These are phyloP conservation scores for Geoglossum glabrum DNA, from an alignment of 495 filamentous ascomycete species.

Conservation along the genomic window DNA sequence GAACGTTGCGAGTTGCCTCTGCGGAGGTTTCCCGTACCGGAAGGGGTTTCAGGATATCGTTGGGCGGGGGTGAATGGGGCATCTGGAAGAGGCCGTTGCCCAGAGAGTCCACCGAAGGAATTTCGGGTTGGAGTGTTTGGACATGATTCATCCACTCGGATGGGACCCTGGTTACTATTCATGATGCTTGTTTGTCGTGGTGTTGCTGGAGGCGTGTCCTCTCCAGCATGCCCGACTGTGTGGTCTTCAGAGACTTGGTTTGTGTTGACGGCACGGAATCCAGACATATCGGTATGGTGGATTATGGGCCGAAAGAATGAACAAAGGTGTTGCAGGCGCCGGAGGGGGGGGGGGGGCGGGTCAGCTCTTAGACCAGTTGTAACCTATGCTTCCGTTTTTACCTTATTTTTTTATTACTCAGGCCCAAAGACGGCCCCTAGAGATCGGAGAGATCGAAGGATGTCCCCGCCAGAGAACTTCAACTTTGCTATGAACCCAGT, in stretches of 20 bases:
- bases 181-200: background rate
- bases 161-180: background rate
- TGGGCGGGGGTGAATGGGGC: background rate
- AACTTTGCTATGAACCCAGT: background rate
- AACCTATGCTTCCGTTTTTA: background rate
- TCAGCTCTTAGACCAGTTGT: background rate
- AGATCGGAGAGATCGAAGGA: background rate
- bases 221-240: background rate
- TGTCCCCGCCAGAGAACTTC: background rate
- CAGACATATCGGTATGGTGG: background rate
- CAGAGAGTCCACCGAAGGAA: slow-evolving; percentile 1
- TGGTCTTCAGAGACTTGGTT: background rate
- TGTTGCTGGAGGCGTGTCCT: slow-evolving; percentile 2
- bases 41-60: background rate
- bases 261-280: slow-evolving; percentile 3
- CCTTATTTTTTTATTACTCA: background rate
- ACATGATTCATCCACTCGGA: background rate
- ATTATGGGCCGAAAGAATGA: background rate
- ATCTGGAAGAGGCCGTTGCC: slow-evolving; percentile 3
- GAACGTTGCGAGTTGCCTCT: slow-evolving; percentile 41
- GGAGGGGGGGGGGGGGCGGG: background rate
- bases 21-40: slow-evolving; percentile 14
- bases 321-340: background rate
- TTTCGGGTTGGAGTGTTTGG: slow-evolving; percentile 2
- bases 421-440: background rate